phyloP scores from a whole-genome alignment of 768 basidiomycete species.

The Rhodotorula taiwanensis region DNA sequence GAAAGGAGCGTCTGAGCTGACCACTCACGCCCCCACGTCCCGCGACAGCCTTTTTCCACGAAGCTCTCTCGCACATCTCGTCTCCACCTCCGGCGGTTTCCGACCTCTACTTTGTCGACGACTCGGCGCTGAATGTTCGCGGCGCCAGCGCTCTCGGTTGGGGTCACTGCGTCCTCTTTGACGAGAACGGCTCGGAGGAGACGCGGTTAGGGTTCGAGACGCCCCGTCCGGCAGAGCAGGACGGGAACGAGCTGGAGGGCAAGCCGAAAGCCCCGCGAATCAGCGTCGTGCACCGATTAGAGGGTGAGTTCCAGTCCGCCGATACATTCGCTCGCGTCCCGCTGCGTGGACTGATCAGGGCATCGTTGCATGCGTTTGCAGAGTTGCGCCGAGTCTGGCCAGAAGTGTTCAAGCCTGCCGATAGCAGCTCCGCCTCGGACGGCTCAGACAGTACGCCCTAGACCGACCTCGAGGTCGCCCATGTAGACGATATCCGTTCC shows the following conservation, averaged over 20 bases:
- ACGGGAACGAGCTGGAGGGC: background rate
- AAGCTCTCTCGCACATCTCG: conserved; percentile 16
- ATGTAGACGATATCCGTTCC: too few species aligned
- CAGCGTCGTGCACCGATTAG: conserved; percentile 21
- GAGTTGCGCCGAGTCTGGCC: conserved; percentile 8
- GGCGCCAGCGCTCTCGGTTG: conserved; percentile 30
- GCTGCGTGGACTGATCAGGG: background rate
- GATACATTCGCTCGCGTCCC: background rate
- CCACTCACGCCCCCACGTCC: background rate
- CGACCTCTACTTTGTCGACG: conserved; percentile 37
- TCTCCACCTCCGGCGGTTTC: conserved; percentile 14
- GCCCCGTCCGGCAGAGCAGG: conserved; percentile 2
- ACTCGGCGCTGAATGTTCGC: conserved; percentile 36
- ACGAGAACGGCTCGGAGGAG: conserved; percentile 26
- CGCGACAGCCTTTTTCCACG: conserved; percentile 29
- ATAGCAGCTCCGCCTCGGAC: too few species aligned
- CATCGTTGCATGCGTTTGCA: background rate
- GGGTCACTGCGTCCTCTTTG: conserved; percentile 34
- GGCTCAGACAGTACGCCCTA: too few species aligned
- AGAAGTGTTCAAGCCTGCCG: conserved; percentile 5
- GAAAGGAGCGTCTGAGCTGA: too few species aligned
- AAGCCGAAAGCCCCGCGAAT: conserved; percentile 6
- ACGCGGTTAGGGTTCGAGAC: conserved; percentile 10
- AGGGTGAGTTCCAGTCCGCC: conserved; percentile 7
- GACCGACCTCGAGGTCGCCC: too few species aligned